Percentiles rank a stretch among this genome's conserved stretches.
Conservation (phyloP, 768 basidiomycete species). For the Epithele typhae region DNA sequence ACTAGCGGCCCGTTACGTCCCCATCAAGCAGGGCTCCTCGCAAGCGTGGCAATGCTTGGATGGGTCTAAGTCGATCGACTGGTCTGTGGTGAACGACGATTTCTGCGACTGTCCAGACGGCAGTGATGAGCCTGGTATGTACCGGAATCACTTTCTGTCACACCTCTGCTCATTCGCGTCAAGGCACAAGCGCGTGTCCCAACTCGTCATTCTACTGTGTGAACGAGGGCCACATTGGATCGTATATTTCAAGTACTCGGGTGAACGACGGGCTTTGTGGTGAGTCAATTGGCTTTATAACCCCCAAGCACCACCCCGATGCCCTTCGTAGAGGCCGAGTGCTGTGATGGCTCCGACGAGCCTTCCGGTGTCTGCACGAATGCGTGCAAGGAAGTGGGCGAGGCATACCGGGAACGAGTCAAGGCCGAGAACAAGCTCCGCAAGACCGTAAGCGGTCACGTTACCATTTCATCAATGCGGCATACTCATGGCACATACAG, state of each 20-base stretch:
- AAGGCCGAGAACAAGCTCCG: constrained; percentile 75
- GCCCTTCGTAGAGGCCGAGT: constrained; percentile 63
- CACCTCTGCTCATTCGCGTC: not conserved
- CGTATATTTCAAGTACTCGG: constrained; percentile 70
- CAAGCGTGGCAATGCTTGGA: constrained; percentile 75
- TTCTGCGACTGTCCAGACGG: constrained; percentile 93
- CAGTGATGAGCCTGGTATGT: constrained; percentile 88
- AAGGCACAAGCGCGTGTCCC: constrained; percentile 84
- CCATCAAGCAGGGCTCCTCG: constrained; percentile 39
- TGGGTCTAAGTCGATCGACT: constrained; percentile 72
- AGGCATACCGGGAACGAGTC: constrained; percentile 56
- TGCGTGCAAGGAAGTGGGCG: constrained; percentile 71
- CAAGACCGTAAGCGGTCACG: constrained; percentile 70
- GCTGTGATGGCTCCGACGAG: constrained; percentile 97
- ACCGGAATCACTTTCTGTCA: not conserved
- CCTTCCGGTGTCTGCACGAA: constrained; percentile 73
- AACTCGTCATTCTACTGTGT: constrained; percentile 75
- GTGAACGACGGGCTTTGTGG: constrained; percentile 95
- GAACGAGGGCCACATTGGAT: constrained; percentile 86
- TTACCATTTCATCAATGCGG: too few relatives aligned
- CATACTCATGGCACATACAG: too few relatives aligned
- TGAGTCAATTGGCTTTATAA: too few relatives aligned
- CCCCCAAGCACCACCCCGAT: too few relatives aligned
- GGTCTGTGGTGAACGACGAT: constrained; percentile 86
- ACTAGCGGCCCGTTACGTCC: constrained; percentile 51